phyloP scores from a whole-genome alignment of 192 early-diverging fungal species.

The Coemansia sp. region DNA sequence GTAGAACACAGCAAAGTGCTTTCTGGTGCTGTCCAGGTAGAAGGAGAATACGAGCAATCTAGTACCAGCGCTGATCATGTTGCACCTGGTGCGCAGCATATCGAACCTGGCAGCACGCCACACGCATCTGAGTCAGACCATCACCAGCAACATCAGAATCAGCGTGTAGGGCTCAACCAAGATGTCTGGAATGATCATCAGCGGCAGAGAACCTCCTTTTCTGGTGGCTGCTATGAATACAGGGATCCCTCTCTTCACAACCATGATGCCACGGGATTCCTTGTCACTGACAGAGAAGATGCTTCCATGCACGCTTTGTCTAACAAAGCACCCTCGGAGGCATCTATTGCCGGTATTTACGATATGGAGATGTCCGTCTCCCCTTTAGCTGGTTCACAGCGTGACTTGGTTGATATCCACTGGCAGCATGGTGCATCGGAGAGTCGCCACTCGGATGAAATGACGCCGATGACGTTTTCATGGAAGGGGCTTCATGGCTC shows the following conservation, averaged over 20 bases:
- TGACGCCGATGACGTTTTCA: conserved; percentile 13
- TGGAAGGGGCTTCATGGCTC: neutral
- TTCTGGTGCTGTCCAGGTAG: neutral
- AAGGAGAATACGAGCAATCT: neutral
- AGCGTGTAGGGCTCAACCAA: neutral
- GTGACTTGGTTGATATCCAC: neutral
- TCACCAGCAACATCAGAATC: neutral
- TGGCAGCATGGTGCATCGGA: neutral
- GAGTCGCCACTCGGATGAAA: conserved; percentile 1
- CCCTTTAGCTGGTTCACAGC: neutral
- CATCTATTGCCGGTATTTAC: neutral
- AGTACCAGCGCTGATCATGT: neutral
- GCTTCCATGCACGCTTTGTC: neutral
- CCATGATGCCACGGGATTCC: neutral
- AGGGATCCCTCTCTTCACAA: neutral
- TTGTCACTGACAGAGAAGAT: neutral
- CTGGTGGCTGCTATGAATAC: neutral
- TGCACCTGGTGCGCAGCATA: neutral
- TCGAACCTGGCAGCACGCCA: neutral
- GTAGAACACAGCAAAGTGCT: neutral
- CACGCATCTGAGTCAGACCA: neutral
- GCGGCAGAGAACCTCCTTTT: neutral
- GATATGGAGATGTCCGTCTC: neutral
- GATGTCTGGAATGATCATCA: neutral
- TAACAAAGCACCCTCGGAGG: neutral